Evolutionary conservation across 108 stramenopile genomes (phyloP).

Genomic region (Bacterosira constricta): DNA sequence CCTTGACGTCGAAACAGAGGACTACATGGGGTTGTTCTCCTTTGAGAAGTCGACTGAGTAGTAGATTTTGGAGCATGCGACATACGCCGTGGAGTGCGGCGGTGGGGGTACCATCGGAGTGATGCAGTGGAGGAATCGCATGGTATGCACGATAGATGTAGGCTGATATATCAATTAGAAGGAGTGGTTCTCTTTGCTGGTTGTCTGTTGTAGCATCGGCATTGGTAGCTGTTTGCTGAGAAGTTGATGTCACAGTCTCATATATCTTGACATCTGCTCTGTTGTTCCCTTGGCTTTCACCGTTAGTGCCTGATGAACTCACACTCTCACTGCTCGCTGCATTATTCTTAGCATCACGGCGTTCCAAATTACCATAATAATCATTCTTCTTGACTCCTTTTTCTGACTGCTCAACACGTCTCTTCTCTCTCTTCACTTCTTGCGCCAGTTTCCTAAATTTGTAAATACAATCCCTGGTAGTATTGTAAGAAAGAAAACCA

Average conservation of each 20-base stretch:
- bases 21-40: constrained; percentile 81
- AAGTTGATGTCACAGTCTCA: background rate
- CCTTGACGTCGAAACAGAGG: constrained; percentile 77
- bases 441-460: constrained; percentile 47
- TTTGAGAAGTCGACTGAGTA: constrained; percentile 55
- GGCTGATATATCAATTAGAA: constrained; percentile 85
- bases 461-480: constrained; percentile 23
- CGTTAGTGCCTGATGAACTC: constrained; percentile 3
- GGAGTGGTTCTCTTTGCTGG: constrained; percentile 53
- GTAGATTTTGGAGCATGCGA: constrained; percentile 81
- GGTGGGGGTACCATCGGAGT: constrained; percentile 80
- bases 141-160: constrained; percentile 89
- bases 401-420: constrained; percentile 47
- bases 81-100: constrained; percentile 90
- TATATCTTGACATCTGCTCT: constrained; percentile 2
- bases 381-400: constrained; percentile 48
- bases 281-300: background rate
- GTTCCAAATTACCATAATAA: constrained; percentile 44
- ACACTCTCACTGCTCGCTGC: background rate
- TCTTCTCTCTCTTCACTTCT: constrained; percentile 44
- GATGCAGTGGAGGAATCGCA: constrained; percentile 85
- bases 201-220: background rate
- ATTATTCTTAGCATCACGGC: constrained; percentile 9
- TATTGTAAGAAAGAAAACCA: background rate
- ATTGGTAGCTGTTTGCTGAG: background rate